A percentile compares a stretch with the other conserved stretches of the same genome.
Conservation (phyloP, 129 eudicot species). For the Glebionis coronaria region DNA sequence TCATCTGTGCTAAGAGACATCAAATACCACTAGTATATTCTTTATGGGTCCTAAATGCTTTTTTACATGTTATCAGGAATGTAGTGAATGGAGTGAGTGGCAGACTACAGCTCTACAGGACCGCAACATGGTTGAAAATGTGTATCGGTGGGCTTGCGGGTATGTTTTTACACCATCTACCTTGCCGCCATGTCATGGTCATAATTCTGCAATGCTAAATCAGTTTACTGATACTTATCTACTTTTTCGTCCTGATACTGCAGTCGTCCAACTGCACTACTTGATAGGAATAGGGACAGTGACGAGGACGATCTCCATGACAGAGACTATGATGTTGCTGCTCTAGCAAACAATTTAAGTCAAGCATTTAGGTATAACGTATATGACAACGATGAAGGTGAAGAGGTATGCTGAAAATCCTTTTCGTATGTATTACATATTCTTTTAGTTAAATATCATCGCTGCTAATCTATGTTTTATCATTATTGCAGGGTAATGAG, state of each 20-base stretch:
- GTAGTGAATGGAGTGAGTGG: slow-evolving; percentile 87
- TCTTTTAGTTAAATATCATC: neutral
- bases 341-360: slow-evolving; percentile 82
- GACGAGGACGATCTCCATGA: slow-evolving; percentile 87
- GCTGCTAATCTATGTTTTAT: neutral
- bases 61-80: slow-evolving; percentile 41
- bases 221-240: neutral
- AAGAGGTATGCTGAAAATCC: slow-evolving; percentile 55
- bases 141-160: slow-evolving; percentile 98
- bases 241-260: neutral
- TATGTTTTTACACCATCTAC: slow-evolving; percentile 31
- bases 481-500: slow-evolving; percentile 56
- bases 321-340: slow-evolving; percentile 94
- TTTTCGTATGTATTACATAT: neutral
- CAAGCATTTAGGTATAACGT: slow-evolving; percentile 78
- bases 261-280: slow-evolving; percentile 89
- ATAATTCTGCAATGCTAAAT: neutral
- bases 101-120: slow-evolving; percentile 74
- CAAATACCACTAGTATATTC: neutral
- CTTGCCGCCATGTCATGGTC: neutral
- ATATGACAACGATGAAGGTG: slow-evolving; percentile 70
- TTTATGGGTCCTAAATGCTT: neutral
- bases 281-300: slow-evolving; percentile 84
- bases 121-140: slow-evolving; percentile 74
- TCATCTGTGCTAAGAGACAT: neutral